Conservation (phyloP, 441 rosid genomes). For the Euphorbia schlechtendalii region DNA sequence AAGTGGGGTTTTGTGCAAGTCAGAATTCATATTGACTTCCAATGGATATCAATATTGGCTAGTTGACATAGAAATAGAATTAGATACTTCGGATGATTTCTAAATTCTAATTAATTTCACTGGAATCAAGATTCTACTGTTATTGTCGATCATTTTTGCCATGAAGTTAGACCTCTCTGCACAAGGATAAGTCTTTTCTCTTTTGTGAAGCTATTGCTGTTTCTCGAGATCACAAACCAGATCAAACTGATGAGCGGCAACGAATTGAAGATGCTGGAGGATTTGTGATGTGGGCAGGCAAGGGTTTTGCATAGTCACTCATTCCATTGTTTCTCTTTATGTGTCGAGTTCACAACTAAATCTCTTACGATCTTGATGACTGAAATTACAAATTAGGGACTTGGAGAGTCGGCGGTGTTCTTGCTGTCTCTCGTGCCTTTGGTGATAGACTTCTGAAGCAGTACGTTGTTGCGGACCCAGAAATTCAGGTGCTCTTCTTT, state of each 20-base stretch:
- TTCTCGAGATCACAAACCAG: conserved; percentile 98
- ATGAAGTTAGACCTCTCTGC: not conserved
- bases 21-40: not conserved
- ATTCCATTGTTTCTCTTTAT: not conserved
- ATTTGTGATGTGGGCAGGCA: conserved; percentile 99
- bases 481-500: conserved; percentile 64
- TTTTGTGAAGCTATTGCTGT: conserved; percentile 73
- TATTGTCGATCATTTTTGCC: not conserved
- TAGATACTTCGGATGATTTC: conserved; percentile 5
- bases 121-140: not conserved
- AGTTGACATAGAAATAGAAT: not conserved
- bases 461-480: conserved; percentile 99
- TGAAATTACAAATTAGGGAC: conserved; percentile 50
- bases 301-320: conserved; percentile 12
- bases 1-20: not conserved
- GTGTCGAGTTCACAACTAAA: not conserved
- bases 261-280: conserved; percentile 98
- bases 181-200: conserved; percentile 3
- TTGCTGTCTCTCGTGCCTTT: conserved; percentile 99
- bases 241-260: conserved; percentile 92
- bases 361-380: conserved; percentile 3
- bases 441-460: conserved; percentile 94
- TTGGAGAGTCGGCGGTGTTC: conserved; percentile 99
- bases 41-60: not conserved
- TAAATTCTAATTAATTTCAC: not conserved